phyloP scores from a whole-genome alignment of 768 basidiomycete genomes.

The Trametes villosa region DNA sequence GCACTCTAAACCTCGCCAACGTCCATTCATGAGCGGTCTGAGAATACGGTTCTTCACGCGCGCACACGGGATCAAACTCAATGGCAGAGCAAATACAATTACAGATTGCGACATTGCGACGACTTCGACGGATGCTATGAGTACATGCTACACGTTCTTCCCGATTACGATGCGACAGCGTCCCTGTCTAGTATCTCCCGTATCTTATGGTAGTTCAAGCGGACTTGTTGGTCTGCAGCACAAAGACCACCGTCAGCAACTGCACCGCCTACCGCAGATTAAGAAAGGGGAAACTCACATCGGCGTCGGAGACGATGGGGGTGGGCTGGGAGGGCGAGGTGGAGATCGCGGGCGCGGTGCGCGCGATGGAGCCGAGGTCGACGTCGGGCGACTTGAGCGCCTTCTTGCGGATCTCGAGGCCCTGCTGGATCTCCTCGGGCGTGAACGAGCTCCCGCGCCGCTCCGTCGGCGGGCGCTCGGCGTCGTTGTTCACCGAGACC shows the following conservation, averaged over 20 bases:
- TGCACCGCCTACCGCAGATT: background rate
- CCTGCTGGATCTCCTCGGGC: constrained; percentile 68
- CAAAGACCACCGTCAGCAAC: constrained; percentile 7
- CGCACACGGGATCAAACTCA: background rate
- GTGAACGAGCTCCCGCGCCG: constrained; percentile 47
- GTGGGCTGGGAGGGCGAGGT: constrained; percentile 41
- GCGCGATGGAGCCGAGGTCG: constrained; percentile 81
- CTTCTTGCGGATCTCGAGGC: constrained; percentile 71
- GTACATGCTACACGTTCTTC: constrained; percentile 5
- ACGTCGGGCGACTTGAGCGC: constrained; percentile 57
- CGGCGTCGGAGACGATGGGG: constrained; percentile 36
- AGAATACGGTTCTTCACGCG: background rate
- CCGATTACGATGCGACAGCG: background rate
- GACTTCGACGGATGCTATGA: background rate
- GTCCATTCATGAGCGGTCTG: background rate
- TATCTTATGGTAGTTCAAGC: constrained; percentile 16
- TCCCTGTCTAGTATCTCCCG: background rate
- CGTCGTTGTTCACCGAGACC: constrained; percentile 12
- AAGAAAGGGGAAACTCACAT: constrained; percentile 21
- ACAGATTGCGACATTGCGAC: constrained; percentile 16
- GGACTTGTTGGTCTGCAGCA: constrained; percentile 14
- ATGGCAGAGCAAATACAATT: constrained; percentile 3
- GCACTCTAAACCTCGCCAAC: too few species aligned
- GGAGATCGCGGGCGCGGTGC: constrained; percentile 76
- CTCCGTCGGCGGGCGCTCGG: constrained; percentile 14